phyloP scores from a whole-genome alignment of 2,329 filamentous ascomycete genomes.

The Colletotrichum destructivum region DNA sequence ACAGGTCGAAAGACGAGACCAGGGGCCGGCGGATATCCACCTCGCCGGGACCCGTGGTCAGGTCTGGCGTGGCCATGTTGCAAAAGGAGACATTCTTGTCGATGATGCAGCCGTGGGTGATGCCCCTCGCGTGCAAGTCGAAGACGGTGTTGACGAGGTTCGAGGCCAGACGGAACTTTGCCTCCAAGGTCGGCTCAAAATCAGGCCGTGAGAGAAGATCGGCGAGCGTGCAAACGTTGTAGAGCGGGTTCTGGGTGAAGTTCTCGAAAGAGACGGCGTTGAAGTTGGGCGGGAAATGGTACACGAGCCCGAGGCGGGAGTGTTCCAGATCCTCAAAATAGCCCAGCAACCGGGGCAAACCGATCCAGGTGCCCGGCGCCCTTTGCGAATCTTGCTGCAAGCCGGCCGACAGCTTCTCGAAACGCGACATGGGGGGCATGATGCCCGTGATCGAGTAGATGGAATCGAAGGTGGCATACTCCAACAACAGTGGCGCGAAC shows the following conservation, averaged over 20 bases:
- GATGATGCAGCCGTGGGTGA: conserved; percentile 79
- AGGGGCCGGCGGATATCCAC: conserved; percentile 78
- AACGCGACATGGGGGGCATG: conserved; percentile 75
- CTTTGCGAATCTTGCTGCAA: conserved; percentile 69
- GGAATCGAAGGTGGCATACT: conserved; percentile 77
- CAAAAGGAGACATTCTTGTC: conserved; percentile 79
- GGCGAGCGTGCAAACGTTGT: conserved; percentile 67
- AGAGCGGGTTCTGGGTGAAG: conserved; percentile 64
- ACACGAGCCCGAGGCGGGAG: conserved; percentile 81
- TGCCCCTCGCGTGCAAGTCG: conserved; percentile 78
- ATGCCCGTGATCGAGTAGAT: conserved; percentile 75
- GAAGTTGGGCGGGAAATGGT: conserved; percentile 79
- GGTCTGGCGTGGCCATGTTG: conserved; percentile 59
- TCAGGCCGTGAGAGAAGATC: conserved; percentile 67
- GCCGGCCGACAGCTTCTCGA: conserved; percentile 74
- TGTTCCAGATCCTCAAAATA: conserved; percentile 83
- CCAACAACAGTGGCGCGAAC: conserved; percentile 75
- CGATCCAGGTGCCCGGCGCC: conserved; percentile 70
- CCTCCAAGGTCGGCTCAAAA: conserved; percentile 78
- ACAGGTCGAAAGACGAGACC: conserved; percentile 82
- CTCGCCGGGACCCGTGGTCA: conserved; percentile 58
- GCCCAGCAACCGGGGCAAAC: conserved; percentile 73
- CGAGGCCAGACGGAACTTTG: conserved; percentile 81
- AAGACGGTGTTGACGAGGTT: conserved; percentile 82
- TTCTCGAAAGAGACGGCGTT: conserved; percentile 69